Percentiles rank a stretch among this genome's conserved stretches.
phyloP scores from a whole-genome alignment of 305 asterid species.

The Plantago lanceolata region DNA sequence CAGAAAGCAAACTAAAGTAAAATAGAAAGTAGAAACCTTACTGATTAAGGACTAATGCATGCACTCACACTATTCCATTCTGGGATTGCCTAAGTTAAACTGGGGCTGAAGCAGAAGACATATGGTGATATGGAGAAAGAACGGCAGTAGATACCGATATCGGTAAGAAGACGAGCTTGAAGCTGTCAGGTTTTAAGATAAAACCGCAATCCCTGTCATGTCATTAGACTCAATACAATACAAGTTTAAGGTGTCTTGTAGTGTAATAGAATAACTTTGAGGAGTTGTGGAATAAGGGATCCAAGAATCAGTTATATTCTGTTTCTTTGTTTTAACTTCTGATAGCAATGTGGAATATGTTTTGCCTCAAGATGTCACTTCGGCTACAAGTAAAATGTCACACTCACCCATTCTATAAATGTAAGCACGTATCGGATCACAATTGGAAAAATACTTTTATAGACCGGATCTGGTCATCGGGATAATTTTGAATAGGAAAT shows the following conservation, averaged over 20 bases:
- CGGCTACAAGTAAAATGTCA: neutral
- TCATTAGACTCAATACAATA: no score
- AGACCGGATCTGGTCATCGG: no score
- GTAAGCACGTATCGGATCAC: no score
- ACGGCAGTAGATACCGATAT: neutral
- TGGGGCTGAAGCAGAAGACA: neutral
- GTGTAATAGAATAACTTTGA: conserved; percentile 16
- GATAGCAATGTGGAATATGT: conserved; percentile 7
- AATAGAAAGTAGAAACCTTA: neutral
- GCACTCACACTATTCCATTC: neutral
- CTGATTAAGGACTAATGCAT: neutral
- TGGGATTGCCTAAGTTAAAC: no score
- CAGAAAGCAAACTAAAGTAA: no score
- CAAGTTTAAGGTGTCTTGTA: conserved; percentile 12
- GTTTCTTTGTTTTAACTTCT: conserved; percentile 14
- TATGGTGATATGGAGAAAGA: neutral
- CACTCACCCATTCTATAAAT: neutral
- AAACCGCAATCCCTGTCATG: conserved; percentile 23
- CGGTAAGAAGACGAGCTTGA: neutral
- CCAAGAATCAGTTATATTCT: conserved; percentile 2
- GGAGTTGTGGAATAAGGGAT: conserved; percentile 19
- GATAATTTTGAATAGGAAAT: no score
- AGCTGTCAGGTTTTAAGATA: neutral
- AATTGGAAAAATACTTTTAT: no score
- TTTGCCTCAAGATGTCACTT: neutral